Conservation (phyloP, 1,284 basidiomycete genomes). For the Cutaneotrichosporon dermatis region DNA sequence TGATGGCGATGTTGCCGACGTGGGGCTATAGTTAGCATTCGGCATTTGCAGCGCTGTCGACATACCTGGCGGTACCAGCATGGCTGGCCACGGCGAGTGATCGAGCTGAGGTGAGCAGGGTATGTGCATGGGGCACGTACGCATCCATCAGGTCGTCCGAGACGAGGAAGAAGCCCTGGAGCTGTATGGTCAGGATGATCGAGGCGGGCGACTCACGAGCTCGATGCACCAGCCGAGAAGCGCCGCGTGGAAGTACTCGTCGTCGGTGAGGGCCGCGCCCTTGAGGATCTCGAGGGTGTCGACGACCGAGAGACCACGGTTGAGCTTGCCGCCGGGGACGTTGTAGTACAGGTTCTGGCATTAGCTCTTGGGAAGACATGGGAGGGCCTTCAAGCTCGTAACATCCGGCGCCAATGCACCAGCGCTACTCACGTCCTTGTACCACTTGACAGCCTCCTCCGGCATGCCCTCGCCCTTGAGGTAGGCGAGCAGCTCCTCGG, state of each 20-base stretch:
- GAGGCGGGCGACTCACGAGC: conserved; percentile 58
- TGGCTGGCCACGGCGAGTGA: conserved; percentile 95
- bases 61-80: conserved; percentile 80
- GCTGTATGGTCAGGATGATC: conserved; percentile 51
- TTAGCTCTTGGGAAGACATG: neutral
- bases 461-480: conserved; percentile 70
- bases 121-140: conserved; percentile 5
- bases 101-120: conserved; percentile 49
- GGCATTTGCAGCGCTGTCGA: no score
- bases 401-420: no score
- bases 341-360: conserved; percentile 85
- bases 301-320: conserved; percentile 89
- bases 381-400: no score
- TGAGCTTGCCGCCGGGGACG: conserved; percentile 92
- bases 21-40: conserved; percentile 46
- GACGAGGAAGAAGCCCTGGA: conserved; percentile 97
- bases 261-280: conserved; percentile 58
- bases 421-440: conserved; percentile 57
- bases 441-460: conserved; percentile 77
- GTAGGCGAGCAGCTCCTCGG: conserved; percentile 59
- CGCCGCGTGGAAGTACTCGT: conserved; percentile 86
- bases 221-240: conserved; percentile 96
- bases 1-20: conserved; percentile 86
- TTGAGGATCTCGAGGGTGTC: conserved; percentile 88
- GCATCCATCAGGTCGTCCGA: conserved; percentile 97